Base-by-base conservation (phyloP, 306 rosid genomes). In the Amphicarpaea edgeworthii region DNA sequence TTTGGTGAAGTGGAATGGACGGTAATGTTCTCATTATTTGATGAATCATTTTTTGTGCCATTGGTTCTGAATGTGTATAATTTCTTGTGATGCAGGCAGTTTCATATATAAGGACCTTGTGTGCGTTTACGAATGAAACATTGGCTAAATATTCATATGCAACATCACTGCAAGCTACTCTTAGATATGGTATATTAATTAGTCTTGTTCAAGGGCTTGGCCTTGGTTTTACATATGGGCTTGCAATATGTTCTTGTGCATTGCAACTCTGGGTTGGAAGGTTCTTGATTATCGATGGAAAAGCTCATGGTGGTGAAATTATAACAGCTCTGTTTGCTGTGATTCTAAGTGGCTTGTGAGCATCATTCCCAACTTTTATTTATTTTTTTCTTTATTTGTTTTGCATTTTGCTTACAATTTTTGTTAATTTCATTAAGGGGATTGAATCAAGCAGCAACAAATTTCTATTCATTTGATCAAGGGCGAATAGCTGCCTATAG, bases 131-230 rank as follows among this genome's bases (percentile, higher is more conserved):
- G 37, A 96, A 96, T 82, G 98, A 96, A 87, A 92, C 99, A 32
- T 85, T 96, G 83, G 97, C 99, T 68, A 96, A 96, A 82, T 96
- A 96, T 86, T 96, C 99, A 24, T 96, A 96, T 81, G 99, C 99
- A 55, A 90, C 99, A 11, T 96, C 99, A 15, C 90, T 96, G 45
- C 99, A 92, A 90, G 99, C 99, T 80, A 96, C 99, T 80, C 88
- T 96, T 58, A 87, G 98, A 86, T 96, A 96, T 88, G 99, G 99
- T 54, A 96, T 96, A 86, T 85, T 96, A 80, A 96, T 96, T 72
- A 96, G 99, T 84, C 96, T 96, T 66, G 99, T 92, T 78, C 99
- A 96, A 90, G 99, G 98, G 73, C 99, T 96, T 83, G 99, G 99
- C 38, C 98, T 96, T 81, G 99, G 99, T 80, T 96, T 96, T 86